Conservation (phyloP, 2,329 filamentous ascomycete species). For the Ophiosphaerella korrae region DNA sequence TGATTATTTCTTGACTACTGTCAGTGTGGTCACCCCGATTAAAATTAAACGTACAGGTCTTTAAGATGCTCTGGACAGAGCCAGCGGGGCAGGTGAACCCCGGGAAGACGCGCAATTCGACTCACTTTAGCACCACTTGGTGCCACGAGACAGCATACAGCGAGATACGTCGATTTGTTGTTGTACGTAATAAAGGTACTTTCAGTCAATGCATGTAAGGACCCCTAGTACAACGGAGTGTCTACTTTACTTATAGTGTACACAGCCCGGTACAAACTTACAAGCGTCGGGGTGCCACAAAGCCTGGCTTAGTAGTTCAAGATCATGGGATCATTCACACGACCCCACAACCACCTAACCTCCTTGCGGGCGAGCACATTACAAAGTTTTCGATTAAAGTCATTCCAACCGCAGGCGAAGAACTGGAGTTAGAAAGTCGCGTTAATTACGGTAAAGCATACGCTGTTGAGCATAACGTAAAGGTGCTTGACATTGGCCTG, state of each 20-base stretch:
- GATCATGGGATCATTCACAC: constrained; percentile 32
- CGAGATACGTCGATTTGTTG: constrained; percentile 27
- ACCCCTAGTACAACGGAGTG: neutral
- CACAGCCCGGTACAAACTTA: constrained; percentile 33
- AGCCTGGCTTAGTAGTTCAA: constrained; percentile 9
- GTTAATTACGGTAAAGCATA: constrained; percentile 49
- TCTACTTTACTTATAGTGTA: neutral
- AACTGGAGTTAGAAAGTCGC: constrained; percentile 41
- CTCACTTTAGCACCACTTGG: constrained; percentile 17
- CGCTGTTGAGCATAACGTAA: constrained; percentile 50
- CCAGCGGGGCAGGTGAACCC: constrained; percentile 14
- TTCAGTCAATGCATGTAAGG: constrained; percentile 27
- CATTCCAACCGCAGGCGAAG: constrained; percentile 24
- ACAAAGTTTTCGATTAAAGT: constrained; percentile 45
- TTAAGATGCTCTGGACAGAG: constrained; percentile 27
- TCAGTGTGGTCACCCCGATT: too few relatives aligned
- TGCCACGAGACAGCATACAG: constrained; percentile 17
- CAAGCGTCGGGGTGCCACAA: constrained; percentile 15
- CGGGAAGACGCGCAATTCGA: constrained; percentile 17
- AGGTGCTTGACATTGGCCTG: constrained; percentile 39
- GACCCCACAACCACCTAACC: constrained; percentile 4
- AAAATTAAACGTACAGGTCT: constrained; percentile 11
- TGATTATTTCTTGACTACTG: neutral
- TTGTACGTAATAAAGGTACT: constrained; percentile 18
- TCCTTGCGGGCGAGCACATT: constrained; percentile 30